Evolutionary conservation across 2,329 filamentous ascomycete species (phyloP), one percentile per base, ranked within the genome.

Genomic region (Colletotrichum aenigma): DNA sequence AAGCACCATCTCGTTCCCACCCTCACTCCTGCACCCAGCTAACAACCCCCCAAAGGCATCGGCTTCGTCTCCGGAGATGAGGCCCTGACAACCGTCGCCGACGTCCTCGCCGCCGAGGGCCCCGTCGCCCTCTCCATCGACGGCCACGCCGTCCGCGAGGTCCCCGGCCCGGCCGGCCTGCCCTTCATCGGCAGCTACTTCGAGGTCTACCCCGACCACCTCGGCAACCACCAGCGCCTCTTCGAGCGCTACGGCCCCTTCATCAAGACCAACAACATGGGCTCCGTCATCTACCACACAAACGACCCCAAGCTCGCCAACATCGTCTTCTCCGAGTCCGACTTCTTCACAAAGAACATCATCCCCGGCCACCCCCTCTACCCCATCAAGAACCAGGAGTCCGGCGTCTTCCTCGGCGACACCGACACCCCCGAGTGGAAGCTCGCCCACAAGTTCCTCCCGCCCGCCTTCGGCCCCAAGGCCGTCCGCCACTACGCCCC

Each of bases 401-500:
- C 86, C 0, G 86, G 85, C 18, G 82, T 89, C 38, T 89, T 89
- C 78, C 75, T 88, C 6, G 84, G 86, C 76, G 89, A 91, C 78
- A 91, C 89, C 1, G 85, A 89, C 24, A 88, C 86, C 0, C 84
- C 87, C 18, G 85, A 87, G 70, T 91, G 88, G 88, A 80, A 81
- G 28, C 78, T 87, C 0, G 87, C 88, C 0, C 92, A 93, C 84
- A 93, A 93, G 80, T 93, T 92, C 81, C 78, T 93, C 1, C 90
- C 91, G 0, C 91, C 91, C 0, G 88, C 90, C 0, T 83, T 93
- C 13, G 87, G 88, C 0, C 91, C 91, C 36, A 92, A 91, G 79
- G 91, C 91, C 0, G 90, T 93, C 6, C 85, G 89, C 1, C 91
- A 93, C 78, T 93, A 93, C 76, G 87, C 89, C 0, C 90, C 91